Evolutionary conservation across 257 asterid species (phyloP).

Genomic region (Mentha longifolia): DNA sequence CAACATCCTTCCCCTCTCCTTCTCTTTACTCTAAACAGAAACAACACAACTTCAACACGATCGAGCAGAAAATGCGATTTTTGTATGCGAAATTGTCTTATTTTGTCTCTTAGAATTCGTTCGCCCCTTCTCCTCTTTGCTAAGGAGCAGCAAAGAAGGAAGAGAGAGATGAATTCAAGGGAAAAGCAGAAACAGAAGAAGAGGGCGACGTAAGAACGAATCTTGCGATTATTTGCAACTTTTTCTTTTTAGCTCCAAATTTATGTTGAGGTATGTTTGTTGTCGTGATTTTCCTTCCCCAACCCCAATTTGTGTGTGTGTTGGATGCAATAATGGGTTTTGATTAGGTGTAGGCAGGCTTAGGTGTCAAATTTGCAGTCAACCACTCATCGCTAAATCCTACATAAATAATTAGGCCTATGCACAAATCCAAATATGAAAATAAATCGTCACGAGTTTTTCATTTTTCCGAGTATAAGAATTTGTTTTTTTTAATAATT

Average conservation of each 20-base stretch:
- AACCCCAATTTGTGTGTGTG: neutral
- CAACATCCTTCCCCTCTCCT: slow-evolving; percentile 53
- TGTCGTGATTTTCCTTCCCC: neutral
- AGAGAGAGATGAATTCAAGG: slow-evolving; percentile 47
- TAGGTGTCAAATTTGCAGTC: slow-evolving; percentile 32
- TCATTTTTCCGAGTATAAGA: no score
- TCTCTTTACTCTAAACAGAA: slow-evolving; percentile 27
- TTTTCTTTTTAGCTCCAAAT: slow-evolving; percentile 33
- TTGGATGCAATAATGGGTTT: slow-evolving; percentile 32
- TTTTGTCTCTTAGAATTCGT: slow-evolving; percentile 1
- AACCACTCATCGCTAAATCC: slow-evolving; percentile 23
- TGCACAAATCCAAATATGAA: no score
- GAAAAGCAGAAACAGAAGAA: slow-evolving; percentile 23
- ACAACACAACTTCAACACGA: slow-evolving; percentile 30
- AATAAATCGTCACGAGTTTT: no score
- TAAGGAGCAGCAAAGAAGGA: slow-evolving; percentile 49
- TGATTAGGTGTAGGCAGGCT: slow-evolving; percentile 37
- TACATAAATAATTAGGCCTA: no score
- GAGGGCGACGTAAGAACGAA: slow-evolving; percentile 49
- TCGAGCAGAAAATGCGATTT: neutral
- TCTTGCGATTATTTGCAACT: slow-evolving; percentile 20
- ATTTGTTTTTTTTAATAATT: no score
- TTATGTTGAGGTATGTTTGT: slow-evolving; percentile 33
- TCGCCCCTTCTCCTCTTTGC: slow-evolving; percentile 52
- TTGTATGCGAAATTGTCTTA: neutral